A percentile compares a stretch with the other conserved stretches of the same genome.
Conservation (phyloP, 2,329 filamentous ascomycete genomes). For the Blastomyces gilchristii region DNA sequence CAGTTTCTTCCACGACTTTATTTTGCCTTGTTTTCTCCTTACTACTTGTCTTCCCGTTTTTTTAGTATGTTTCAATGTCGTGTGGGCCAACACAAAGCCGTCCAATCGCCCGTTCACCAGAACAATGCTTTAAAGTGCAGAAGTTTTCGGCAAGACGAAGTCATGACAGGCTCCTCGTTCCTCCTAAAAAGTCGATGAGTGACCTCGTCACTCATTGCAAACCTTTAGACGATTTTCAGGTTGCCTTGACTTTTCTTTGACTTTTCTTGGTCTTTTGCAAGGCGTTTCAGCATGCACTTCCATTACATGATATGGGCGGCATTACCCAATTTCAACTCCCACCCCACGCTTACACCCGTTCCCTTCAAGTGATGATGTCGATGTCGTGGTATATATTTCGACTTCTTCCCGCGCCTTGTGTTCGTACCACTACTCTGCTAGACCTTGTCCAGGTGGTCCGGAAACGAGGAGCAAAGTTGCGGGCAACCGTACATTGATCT, state of each 20-base stretch:
- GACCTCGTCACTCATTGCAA: background rate
- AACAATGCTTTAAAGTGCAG: background rate
- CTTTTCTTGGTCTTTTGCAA: background rate
- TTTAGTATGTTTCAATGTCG: background rate
- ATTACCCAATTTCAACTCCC: background rate
- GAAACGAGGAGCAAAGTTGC: background rate
- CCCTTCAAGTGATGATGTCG: background rate
- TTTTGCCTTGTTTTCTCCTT: background rate
- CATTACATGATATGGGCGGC: background rate
- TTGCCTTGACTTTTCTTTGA: background rate
- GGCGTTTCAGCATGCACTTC: background rate
- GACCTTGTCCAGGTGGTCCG: no score
- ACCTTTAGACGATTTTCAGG: background rate
- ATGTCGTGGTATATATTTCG: background rate
- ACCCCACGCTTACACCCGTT: background rate
- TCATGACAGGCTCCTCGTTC: background rate
- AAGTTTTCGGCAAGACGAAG: background rate
- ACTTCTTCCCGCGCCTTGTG: background rate
- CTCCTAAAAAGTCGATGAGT: background rate
- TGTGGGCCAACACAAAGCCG: background rate
- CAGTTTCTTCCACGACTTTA: background rate
- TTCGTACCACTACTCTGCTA: background rate
- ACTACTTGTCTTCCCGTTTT: background rate
- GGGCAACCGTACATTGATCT: background rate
- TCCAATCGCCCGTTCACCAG: background rate